Conservation (phyloP, 164 flowering plant genomes). For the Sextonia rubra region DNA sequence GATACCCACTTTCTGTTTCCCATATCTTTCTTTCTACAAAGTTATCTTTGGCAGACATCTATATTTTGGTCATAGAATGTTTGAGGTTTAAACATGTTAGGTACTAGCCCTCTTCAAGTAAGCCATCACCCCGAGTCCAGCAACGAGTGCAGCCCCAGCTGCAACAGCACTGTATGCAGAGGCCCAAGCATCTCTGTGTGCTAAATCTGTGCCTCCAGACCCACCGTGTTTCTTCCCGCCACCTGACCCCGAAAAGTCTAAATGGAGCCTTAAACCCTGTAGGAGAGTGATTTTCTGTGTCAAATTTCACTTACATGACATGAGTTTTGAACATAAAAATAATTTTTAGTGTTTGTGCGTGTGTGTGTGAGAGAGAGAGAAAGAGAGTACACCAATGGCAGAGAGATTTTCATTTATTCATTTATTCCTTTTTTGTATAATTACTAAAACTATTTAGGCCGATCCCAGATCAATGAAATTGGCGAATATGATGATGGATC, state of each 20-base stretch:
- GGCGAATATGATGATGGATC: too few species aligned
- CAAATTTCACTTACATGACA: neutral
- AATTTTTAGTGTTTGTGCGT: too few species aligned
- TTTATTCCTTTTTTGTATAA: too few species aligned
- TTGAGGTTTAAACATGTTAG: neutral
- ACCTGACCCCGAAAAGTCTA: constrained; percentile 61
- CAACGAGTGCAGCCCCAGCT: constrained; percentile 56
- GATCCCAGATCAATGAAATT: too few species aligned
- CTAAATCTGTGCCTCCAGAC: constrained; percentile 43
- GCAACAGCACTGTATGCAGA: constrained; percentile 49
- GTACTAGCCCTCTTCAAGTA: constrained; percentile 53
- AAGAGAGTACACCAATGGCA: too few species aligned
- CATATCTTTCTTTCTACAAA: neutral
- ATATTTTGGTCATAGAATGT: neutral
- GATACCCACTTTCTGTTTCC: too few species aligned
- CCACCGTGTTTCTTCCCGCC: constrained; percentile 28
- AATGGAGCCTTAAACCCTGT: constrained; percentile 79
- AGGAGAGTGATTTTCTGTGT: constrained; percentile 4
- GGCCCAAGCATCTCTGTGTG: constrained; percentile 58
- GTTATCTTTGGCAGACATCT: neutral
- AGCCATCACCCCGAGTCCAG: constrained; percentile 50
- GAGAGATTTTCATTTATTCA: too few species aligned
- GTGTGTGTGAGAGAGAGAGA: too few species aligned
- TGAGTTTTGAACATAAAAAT: too few species aligned
- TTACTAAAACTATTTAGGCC: too few species aligned